Conservation (phyloP, 306 rosid species). For the Prunus davidiana region DNA sequence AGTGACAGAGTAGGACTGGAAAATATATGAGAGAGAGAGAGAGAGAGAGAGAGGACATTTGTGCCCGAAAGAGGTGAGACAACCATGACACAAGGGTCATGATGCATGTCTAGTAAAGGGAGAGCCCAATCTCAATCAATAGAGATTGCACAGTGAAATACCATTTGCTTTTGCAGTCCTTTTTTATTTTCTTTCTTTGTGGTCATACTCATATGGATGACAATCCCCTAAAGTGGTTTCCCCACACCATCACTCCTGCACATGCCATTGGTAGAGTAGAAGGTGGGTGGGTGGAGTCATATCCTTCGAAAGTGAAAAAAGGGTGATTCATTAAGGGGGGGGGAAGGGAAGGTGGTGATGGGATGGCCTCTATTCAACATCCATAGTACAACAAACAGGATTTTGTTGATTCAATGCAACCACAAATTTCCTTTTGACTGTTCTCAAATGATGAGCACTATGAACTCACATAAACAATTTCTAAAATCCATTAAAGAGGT, state of each 20-base stretch:
- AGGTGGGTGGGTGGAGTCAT: conserved; percentile 53
- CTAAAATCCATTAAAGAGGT: not conserved
- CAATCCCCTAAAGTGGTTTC: conserved; percentile 45
- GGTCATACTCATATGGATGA: conserved; percentile 30
- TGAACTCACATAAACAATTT: not conserved
- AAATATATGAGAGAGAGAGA: not conserved
- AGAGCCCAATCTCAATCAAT: conserved; percentile 61
- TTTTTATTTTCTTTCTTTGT: conserved; percentile 2
- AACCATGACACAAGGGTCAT: conserved; percentile 63
- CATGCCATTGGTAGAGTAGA: conserved; percentile 50
- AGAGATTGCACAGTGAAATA: conserved; percentile 55
- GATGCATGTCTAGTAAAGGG: conserved; percentile 79
- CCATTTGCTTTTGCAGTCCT: conserved; percentile 42
- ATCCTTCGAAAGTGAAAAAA: conserved; percentile 26
- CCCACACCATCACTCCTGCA: conserved; percentile 76
- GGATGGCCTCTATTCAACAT: not conserved
- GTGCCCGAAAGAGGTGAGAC: conserved; percentile 49
- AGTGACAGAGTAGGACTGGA: not conserved
- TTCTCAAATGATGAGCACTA: no score
- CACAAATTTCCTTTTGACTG: not conserved
- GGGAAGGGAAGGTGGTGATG: not conserved
- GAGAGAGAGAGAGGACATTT: not conserved
- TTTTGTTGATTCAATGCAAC: conserved; percentile 12
- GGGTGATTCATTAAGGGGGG: not conserved
- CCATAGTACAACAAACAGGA: conserved; percentile 5